phyloP scores from a whole-genome alignment of 106 monocot genomes.

The Allium sativum region DNA sequence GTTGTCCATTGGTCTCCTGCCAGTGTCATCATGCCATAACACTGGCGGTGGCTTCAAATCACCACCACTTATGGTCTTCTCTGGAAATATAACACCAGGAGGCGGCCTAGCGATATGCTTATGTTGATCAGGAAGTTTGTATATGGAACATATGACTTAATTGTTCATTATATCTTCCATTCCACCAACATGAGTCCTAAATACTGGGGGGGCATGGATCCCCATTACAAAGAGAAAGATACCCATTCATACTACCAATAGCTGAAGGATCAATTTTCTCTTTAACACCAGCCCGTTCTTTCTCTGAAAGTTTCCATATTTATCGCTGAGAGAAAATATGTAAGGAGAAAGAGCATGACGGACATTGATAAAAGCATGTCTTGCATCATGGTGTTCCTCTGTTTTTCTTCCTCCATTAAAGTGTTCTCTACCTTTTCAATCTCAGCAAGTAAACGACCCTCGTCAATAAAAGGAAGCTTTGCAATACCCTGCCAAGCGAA shows the following conservation, averaged over 20 bases:
- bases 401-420: slow-evolving; percentile 80
- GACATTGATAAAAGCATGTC: slow-evolving; percentile 83
- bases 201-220: slow-evolving; percentile 96
- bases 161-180: slow-evolving; percentile 92
- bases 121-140: slow-evolving; percentile 84
- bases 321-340: slow-evolving; percentile 80
- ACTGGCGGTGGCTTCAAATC: slow-evolving; percentile 92
- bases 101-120: slow-evolving; percentile 69
- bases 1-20: slow-evolving; percentile 57
- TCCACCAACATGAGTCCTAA: slow-evolving; percentile 76
- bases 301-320: slow-evolving; percentile 44
- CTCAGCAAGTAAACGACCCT: slow-evolving; percentile 76
- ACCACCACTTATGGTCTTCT: slow-evolving; percentile 46
- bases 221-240: slow-evolving; percentile 69
- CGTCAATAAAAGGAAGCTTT: slow-evolving; percentile 96
- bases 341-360: slow-evolving; percentile 83
- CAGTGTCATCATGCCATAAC: slow-evolving; percentile 93
- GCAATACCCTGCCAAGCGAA: slow-evolving; percentile 93
- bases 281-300: slow-evolving; percentile 41
- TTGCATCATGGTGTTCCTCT: slow-evolving; percentile 71
- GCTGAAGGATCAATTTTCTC: slow-evolving; percentile 85
- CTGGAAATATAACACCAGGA: slow-evolving; percentile 64
- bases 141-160: slow-evolving; percentile 91
- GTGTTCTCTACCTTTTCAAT: slow-evolving; percentile 88
- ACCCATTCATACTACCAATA: slow-evolving; percentile 97